A percentile compares a stretch with the other conserved stretches of the same genome.
Conservation (phyloP, 2,329 filamentous ascomycete genomes). For the Alternaria gansuensis region DNA sequence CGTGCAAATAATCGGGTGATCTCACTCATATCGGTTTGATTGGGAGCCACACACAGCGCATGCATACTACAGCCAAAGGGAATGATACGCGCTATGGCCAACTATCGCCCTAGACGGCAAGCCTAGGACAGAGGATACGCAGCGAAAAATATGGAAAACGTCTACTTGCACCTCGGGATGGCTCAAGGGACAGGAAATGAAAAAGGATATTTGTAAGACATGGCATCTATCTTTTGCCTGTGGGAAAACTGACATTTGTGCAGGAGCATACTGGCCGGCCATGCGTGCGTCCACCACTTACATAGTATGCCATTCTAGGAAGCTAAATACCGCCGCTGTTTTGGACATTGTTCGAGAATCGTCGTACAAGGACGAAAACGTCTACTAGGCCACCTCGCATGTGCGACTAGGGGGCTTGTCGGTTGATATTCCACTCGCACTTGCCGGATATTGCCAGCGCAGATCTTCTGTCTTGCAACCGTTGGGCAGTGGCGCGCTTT, state of each 20-base stretch:
- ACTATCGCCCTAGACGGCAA: not conserved
- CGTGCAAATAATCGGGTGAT: not conserved
- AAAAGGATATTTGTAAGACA: not conserved
- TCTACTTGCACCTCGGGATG: not conserved
- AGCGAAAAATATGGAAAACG: not conserved
- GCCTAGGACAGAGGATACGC: not conserved
- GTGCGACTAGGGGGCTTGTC: conserved; percentile 11
- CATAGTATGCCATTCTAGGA: not conserved
- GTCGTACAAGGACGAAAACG: conserved; percentile 16
- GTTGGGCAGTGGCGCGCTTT: conserved; percentile 6
- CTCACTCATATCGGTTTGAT: not conserved
- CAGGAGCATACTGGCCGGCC: not conserved
- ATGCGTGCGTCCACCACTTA: not conserved
- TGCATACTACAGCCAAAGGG: not conserved
- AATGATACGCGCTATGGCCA: not conserved
- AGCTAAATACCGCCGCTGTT: not conserved
- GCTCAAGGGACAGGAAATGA: not conserved
- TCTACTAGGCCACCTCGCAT: conserved; percentile 5
- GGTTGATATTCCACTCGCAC: conserved; percentile 7
- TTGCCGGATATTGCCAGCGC: not conserved
- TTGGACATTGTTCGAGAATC: conserved; percentile 12
- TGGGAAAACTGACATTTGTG: not conserved
- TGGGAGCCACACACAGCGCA: not conserved
- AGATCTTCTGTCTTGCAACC: not conserved
- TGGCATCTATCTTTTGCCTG: not conserved